Evolutionary conservation across 2,329 filamentous ascomycete species (phyloP).

Genomic region (Byssoonygena ceratinophila): DNA sequence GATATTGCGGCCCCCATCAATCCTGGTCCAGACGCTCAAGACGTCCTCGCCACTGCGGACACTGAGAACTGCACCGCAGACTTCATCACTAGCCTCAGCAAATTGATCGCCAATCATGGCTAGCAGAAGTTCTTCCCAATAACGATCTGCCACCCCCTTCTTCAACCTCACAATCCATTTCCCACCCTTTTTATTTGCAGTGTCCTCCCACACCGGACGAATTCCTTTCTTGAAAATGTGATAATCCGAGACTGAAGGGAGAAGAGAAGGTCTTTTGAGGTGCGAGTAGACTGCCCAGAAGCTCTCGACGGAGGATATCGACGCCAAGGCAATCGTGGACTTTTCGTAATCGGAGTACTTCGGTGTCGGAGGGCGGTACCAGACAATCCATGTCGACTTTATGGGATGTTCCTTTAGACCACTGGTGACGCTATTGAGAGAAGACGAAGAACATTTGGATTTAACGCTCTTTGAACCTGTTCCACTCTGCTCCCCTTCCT

Average conservation of each 20-base stretch:
- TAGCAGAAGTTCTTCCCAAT: constrained; percentile 89
- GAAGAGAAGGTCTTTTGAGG: constrained; percentile 73
- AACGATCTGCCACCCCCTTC: constrained; percentile 92
- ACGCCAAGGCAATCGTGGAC: constrained; percentile 77
- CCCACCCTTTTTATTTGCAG: constrained; percentile 88
- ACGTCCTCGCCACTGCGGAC: constrained; percentile 94
- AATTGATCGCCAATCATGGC: constrained; percentile 93
- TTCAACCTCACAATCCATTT: constrained; percentile 97
- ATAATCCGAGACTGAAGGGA: constrained; percentile 92
- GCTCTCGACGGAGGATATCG: constrained; percentile 71
- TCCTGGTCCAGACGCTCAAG: constrained; percentile 93
- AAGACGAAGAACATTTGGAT: constrained; percentile 34
- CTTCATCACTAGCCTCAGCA: constrained; percentile 79
- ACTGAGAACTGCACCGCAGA: constrained; percentile 89
- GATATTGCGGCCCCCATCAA: constrained; percentile 82
- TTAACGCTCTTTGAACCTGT: constrained; percentile 22
- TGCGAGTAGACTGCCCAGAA: constrained; percentile 87
- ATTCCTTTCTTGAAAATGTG: constrained; percentile 97
- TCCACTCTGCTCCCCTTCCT: constrained; percentile 35
- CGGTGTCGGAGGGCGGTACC: constrained; percentile 91
- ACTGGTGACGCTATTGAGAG: constrained; percentile 28
- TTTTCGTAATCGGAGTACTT: constrained; percentile 99
- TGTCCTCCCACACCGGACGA: constrained; percentile 95
- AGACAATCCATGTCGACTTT: constrained; percentile 87
- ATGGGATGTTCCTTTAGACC: constrained; percentile 48